Evolutionary conservation across 2,329 filamentous ascomycete species (phyloP).

Genomic region (Xylaria sp.): DNA sequence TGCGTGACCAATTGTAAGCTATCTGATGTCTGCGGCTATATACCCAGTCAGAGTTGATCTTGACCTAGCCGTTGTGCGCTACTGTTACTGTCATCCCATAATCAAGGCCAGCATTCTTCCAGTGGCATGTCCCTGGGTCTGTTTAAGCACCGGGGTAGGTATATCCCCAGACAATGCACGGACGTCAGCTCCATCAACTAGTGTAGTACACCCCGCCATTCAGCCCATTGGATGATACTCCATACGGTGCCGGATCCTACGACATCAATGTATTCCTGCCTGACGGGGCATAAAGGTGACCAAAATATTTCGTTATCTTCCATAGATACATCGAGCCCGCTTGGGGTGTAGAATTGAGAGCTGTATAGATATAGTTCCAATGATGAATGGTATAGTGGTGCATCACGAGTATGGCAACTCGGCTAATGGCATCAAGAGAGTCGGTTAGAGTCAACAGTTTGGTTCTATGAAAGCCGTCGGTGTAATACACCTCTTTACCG

Average conservation of each 20-base stretch:
- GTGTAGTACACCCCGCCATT: constrained; percentile 15
- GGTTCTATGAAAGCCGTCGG: neutral
- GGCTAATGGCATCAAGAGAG: constrained; percentile 20
- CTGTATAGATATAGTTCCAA: neutral
- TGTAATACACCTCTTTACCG: constrained; percentile 11
- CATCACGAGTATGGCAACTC: neutral
- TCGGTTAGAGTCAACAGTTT: neutral
- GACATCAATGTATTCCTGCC: constrained; percentile 20
- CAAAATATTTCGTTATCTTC: constrained; percentile 10
- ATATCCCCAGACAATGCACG: constrained; percentile 29
- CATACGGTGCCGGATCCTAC: constrained; percentile 20
- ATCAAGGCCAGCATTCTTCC: constrained; percentile 16
- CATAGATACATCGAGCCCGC: neutral
- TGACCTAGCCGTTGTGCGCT: constrained; percentile 2
- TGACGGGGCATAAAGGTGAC: neutral
- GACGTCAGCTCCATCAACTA: constrained; percentile 18
- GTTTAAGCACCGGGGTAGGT: constrained; percentile 25
- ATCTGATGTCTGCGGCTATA: constrained; percentile 15
- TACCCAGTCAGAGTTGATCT: constrained; percentile 9
- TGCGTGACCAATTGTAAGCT: neutral
- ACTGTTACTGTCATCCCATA: neutral
- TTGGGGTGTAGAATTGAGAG: neutral
- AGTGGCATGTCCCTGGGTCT: constrained; percentile 32
- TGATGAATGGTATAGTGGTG: neutral
- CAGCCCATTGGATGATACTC: constrained; percentile 23